Conservation (phyloP, 2,329 filamentous ascomycete genomes). For the Lachnellula willkommii region DNA sequence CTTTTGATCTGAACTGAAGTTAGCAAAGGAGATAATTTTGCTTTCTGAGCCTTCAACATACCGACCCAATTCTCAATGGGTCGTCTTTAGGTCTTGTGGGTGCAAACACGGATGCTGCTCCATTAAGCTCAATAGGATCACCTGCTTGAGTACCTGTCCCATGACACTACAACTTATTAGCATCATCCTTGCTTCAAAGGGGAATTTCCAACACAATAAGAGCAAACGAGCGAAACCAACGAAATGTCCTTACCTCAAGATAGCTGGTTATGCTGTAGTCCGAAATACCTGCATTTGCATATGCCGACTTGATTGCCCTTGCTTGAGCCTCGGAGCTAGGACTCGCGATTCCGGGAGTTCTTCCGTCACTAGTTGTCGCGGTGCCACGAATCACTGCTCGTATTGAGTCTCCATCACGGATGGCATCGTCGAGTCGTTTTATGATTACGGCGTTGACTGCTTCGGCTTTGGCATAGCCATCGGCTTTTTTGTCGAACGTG, state of each 20-base stretch:
- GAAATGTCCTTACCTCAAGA: too few species aligned
- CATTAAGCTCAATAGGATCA: slow-evolving; percentile 15
- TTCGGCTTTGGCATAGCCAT: slow-evolving; percentile 43
- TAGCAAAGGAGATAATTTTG: neutral
- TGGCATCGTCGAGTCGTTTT: slow-evolving; percentile 37
- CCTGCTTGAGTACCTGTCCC: slow-evolving; percentile 18
- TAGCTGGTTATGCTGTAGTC: neutral
- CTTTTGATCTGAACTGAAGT: slow-evolving; percentile 15
- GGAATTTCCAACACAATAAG: too few species aligned
- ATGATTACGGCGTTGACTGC: slow-evolving; percentile 38
- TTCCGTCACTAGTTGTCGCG: slow-evolving; percentile 41
- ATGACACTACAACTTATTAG: slow-evolving; percentile 15
- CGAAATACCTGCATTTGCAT: slow-evolving; percentile 5
- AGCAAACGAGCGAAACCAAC: too few species aligned
- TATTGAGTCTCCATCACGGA: slow-evolving; percentile 38
- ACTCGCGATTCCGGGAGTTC: slow-evolving; percentile 38
- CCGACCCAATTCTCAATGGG: neutral
- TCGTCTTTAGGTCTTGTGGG: neutral
- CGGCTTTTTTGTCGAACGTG: slow-evolving; percentile 14
- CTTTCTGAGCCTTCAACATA: neutral
- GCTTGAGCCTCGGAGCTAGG: slow-evolving; percentile 41
- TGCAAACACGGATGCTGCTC: slow-evolving; percentile 8
- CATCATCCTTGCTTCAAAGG: too few species aligned
- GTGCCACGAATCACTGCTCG: slow-evolving; percentile 38
- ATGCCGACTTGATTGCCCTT: slow-evolving; percentile 8